These are phyloP conservation scores for Oenanthe javanica DNA, from an alignment of 140 eudicot species.

Conservation along the genomic window DNA sequence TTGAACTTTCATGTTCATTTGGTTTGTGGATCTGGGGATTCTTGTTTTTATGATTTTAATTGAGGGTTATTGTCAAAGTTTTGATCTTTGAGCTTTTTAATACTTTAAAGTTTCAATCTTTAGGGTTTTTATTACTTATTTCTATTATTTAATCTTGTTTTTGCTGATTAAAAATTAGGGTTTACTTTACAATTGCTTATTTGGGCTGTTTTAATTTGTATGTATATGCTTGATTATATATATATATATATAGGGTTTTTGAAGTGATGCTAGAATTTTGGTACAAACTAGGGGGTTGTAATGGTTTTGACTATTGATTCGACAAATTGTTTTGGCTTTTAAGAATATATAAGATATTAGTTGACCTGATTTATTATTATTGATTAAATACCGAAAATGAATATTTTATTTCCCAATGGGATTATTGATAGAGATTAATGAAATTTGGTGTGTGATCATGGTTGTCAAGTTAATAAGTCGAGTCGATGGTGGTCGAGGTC, in stretches of 20 bases:
- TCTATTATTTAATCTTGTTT: neutral
- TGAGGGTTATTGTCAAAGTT: neutral
- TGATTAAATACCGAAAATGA: neutral
- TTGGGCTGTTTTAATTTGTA: neutral
- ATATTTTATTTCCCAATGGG: neutral
- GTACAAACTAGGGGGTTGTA: neutral
- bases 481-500: too few relatives aligned
- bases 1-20: neutral
- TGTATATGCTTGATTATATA: neutral
- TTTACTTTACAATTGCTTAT: neutral
- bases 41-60: neutral
- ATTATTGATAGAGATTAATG: neutral
- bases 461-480: too few relatives aligned
- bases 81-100: neutral
- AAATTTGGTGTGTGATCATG: neutral
- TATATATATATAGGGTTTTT: neutral
- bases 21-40: neutral
- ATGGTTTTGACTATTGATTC: neutral
- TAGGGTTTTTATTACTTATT: neutral
- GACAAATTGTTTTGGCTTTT: neutral
- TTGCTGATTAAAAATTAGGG: neutral
- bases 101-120: neutral
- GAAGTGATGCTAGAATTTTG: neutral
- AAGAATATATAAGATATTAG: neutral
- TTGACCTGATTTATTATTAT: neutral